phyloP scores from a whole-genome alignment of 1,139 yeast genomes.

The Debaryomyces udenii region DNA sequence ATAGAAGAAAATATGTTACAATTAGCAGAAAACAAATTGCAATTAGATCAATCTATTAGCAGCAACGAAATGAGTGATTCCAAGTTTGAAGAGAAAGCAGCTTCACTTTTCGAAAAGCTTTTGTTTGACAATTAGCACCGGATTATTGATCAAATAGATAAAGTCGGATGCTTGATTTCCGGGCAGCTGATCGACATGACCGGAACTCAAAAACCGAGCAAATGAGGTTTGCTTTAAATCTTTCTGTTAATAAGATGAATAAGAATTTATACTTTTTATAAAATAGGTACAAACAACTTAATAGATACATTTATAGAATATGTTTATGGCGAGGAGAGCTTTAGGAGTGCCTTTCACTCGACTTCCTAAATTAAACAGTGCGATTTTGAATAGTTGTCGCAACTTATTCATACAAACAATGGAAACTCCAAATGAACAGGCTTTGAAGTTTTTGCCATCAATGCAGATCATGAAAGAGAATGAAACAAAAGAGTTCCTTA shows the following conservation, averaged over 20 bases:
- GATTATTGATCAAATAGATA: conserved; percentile 12
- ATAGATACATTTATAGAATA: conserved; percentile 1
- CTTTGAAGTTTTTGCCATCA: conserved; percentile 50
- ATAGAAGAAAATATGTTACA: conserved; percentile 88
- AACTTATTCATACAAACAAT: conserved; percentile 43
- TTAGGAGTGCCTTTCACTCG: neutral
- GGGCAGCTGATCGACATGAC: neutral
- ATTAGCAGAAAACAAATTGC: conserved; percentile 87
- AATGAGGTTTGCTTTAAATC: neutral
- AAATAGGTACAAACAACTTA: neutral
- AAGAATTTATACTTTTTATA: neutral
- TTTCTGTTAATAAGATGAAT: conserved; percentile 1
- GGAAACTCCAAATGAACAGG: conserved; percentile 52
- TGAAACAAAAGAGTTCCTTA: conserved; percentile 55
- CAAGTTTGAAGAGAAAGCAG: conserved; percentile 56
- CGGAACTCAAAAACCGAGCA: conserved; percentile 3
- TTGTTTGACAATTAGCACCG: conserved; percentile 29
- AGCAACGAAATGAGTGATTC: conserved; percentile 46
- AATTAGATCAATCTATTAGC: conserved; percentile 74
- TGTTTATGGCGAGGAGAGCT: conserved; percentile 6
- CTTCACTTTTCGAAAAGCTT: conserved; percentile 54
- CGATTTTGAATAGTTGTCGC: conserved; percentile 16
- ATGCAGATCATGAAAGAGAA: conserved; percentile 45
- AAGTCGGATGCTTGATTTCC: conserved; percentile 3
- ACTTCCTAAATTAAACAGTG: neutral